Percentiles rank a stretch among this genome's conserved stretches.
These are phyloP conservation scores for Rhodosporidiobolus odoratus DNA, from an alignment of 768 basidiomycete genomes.

Conservation along the genomic window DNA sequence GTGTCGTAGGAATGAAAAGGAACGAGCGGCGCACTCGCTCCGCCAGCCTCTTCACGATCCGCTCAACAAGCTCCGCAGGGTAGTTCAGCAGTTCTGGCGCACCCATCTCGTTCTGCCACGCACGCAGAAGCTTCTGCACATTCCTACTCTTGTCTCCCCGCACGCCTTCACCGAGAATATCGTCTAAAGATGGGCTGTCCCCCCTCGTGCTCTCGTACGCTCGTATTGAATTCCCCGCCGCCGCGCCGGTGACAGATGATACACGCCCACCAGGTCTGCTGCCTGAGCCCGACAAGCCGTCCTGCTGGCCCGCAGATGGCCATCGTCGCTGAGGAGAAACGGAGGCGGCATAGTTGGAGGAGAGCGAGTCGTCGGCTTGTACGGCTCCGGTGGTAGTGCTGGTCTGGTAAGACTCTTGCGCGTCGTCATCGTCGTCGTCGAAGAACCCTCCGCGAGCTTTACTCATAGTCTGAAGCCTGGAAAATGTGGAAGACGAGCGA, in stretches of 20 bases:
- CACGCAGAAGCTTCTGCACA: slow-evolving; percentile 36
- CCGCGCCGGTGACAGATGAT: slow-evolving; percentile 17
- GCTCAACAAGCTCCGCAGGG: slow-evolving; percentile 25
- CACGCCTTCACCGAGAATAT: slow-evolving; percentile 13
- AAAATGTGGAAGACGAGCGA: neutral
- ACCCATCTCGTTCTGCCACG: slow-evolving; percentile 38
- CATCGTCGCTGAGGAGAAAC: neutral
- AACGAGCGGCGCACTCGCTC: slow-evolving; percentile 15
- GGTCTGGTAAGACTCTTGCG: slow-evolving; percentile 6
- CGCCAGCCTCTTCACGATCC: slow-evolving; percentile 28
- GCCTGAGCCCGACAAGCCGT: neutral
- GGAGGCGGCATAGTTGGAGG: neutral
- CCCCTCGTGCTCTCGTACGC: slow-evolving; percentile 19
- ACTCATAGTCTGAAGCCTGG: neutral
- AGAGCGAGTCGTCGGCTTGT: slow-evolving; percentile 4
- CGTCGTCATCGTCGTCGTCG: slow-evolving; percentile 28
- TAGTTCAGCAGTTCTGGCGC: slow-evolving; percentile 37
- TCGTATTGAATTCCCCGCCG: slow-evolving; percentile 7
- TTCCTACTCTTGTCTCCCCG: slow-evolving; percentile 18
- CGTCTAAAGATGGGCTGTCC: slow-evolving; percentile 25
- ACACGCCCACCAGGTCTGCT: neutral
- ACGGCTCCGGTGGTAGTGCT: neutral
- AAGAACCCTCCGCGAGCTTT: slow-evolving; percentile 18
- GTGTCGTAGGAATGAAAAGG: neutral
- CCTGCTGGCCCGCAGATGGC: neutral